Evolutionary conservation across 1,284 basidiomycete species (phyloP), one percentile per base, ranked within the genome.

Genomic region (Puccinia sorghi): DNA sequence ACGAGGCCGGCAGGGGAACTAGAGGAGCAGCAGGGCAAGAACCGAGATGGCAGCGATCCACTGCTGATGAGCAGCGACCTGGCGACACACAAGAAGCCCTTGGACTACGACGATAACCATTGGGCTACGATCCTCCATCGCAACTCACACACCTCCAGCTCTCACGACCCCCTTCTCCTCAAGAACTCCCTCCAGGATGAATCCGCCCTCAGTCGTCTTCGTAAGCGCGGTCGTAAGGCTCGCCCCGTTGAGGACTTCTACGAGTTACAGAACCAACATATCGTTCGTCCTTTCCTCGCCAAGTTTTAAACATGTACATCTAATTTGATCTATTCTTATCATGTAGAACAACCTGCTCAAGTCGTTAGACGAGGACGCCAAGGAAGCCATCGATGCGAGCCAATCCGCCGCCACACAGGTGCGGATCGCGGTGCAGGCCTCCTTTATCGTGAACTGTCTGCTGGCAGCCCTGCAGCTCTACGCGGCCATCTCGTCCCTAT

Each of bases 401-500:
- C 25, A 54, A 32, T 67, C 61, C 3, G 25, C 39, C 8, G 74
- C 74, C 32, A 41, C 50, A 5, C 74, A 76, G 1, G 76, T 80
- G 22, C 39, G 46, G 20, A 67, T 66, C 3, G 79, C 72, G 27
- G 67, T 80, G 22, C 27, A 66, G 13, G 59, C 61, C 22, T 76
- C 72, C 0, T 73, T 80, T 32, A 43, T 71, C 27, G 66, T 72
- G 32, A 80, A 80, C 63, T 73, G 70, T 72, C 43, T 61, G 12
- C 71, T 80, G 17, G 80, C 80, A 17, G 67, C 52, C 20, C 59
- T 80, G 43, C 80, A 80, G 39, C 52, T 80, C 43, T 80, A 79
- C 54, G 80, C 80, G 2, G 80, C 80, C 17, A 72, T 79, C 52
- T 79, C 74, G 2, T 79, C 80, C 7, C 80, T 80, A 17, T 80